Evolutionary conservation across 1,139 yeast genomes (phyloP).

Genomic region (Yamadazyma dendronema): DNA sequence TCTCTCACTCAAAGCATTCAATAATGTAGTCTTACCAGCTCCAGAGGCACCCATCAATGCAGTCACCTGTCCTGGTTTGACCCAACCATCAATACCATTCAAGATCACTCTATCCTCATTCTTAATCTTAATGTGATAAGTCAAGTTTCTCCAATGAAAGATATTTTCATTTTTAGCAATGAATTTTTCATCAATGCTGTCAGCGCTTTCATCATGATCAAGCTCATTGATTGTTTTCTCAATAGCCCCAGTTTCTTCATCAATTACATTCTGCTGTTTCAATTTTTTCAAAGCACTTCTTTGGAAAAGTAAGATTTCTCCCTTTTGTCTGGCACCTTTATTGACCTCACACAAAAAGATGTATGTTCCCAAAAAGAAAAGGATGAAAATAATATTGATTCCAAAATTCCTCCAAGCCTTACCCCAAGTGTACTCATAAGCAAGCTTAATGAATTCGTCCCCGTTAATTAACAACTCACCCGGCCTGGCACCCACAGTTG

Average conservation of each 20-base stretch:
- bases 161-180: slow-evolving; percentile 30
- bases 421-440: slow-evolving; percentile 49
- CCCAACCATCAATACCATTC: slow-evolving; percentile 78
- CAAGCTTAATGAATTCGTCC: slow-evolving; percentile 45
- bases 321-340: slow-evolving; percentile 77
- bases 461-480: slow-evolving; percentile 60
- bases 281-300: slow-evolving; percentile 22
- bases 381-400: slow-evolving; percentile 53
- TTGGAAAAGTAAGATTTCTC: slow-evolving; percentile 75
- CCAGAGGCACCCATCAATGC: slow-evolving; percentile 82
- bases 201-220: slow-evolving; percentile 2
- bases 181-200: slow-evolving; percentile 4
- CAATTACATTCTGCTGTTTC: slow-evolving; percentile 10
- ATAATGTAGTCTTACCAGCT: slow-evolving; percentile 79
- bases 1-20: slow-evolving; percentile 75
- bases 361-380: slow-evolving; percentile 57
- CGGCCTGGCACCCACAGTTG: slow-evolving; percentile 59
- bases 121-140: slow-evolving; percentile 71
- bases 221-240: slow-evolving; percentile 7
- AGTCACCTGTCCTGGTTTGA: slow-evolving; percentile 53
- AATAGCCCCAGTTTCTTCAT: slow-evolving; percentile 14
- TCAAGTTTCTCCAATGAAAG: slow-evolving; percentile 79
- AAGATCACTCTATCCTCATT: slow-evolving; percentile 60
- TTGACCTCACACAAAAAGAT: slow-evolving; percentile 60
- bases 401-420: slow-evolving; percentile 89